These are phyloP conservation scores for Trichophaea hybrida DNA, from an alignment of 2,329 filamentous ascomycete genomes.

Conservation along the genomic window DNA sequence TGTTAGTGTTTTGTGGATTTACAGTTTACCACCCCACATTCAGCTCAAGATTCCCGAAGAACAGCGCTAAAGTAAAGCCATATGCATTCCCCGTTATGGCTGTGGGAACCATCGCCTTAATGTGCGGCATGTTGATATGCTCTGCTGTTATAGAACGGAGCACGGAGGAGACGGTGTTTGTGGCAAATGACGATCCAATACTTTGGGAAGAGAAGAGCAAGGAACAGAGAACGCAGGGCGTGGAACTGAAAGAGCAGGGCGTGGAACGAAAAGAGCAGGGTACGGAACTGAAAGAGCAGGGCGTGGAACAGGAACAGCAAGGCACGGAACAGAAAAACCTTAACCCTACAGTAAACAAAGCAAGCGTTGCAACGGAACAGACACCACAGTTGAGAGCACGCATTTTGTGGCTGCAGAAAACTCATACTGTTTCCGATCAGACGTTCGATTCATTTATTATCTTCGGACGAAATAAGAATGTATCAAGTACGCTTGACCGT, in stretches of 20 bases:
- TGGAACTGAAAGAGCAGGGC: no score
- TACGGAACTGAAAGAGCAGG: no score
- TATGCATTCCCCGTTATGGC: constrained; percentile 27
- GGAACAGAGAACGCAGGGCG: neutral
- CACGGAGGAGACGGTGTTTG: neutral
- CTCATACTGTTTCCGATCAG: constrained; percentile 24
- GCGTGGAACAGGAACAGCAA: no score
- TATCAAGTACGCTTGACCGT: neutral
- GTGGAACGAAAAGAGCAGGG: no score
- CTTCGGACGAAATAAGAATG: constrained; percentile 3
- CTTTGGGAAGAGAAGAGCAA: neutral
- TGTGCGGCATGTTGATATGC: constrained; percentile 1
- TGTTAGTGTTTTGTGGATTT: constrained; percentile 17
- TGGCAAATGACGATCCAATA: constrained; percentile 2
- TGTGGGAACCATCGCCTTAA: neutral
- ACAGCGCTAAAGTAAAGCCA: neutral
- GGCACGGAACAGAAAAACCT: no score
- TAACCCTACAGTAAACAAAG: no score
- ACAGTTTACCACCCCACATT: neutral
- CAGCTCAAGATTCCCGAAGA: neutral
- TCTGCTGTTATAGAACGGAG: neutral
- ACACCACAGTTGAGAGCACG: neutral
- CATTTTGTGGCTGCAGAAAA: constrained; percentile 24
- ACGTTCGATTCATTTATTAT: constrained; percentile 25
- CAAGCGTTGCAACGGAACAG: neutral